Conservation (phyloP, 1,284 basidiomycete genomes). For the Sporisorium sorghi region DNA sequence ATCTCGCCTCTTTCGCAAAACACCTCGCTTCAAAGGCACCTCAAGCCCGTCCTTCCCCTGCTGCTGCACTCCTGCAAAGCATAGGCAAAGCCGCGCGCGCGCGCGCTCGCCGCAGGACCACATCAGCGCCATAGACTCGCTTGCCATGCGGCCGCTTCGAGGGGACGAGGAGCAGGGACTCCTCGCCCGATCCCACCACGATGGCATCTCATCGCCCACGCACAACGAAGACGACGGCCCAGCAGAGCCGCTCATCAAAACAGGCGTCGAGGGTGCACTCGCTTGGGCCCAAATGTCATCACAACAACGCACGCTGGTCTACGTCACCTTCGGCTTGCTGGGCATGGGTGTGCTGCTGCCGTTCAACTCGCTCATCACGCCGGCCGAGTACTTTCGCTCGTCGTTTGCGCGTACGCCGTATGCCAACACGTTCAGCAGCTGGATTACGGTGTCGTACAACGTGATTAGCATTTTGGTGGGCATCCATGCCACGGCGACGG, state of each 20-base stretch:
- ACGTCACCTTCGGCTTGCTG: conserved; percentile 49
- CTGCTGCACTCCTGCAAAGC: not conserved
- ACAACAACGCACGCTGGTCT: conserved; percentile 30
- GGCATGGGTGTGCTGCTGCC: conserved; percentile 51
- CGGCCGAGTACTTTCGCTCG: conserved; percentile 62
- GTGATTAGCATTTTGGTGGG: conserved; percentile 59
- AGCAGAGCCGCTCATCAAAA: conserved; percentile 43
- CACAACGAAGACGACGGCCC: conserved; percentile 39
- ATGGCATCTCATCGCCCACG: conserved; percentile 13
- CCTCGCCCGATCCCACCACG: conserved; percentile 37
- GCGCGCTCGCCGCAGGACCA: conserved; percentile 2
- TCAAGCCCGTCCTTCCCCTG: not conserved
- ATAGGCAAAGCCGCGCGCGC: not conserved
- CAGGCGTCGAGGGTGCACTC: conserved; percentile 46
- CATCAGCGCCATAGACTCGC: conserved; percentile 31
- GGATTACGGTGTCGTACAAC: conserved; percentile 61
- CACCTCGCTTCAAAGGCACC: not conserved
- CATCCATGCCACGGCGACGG: conserved; percentile 50
- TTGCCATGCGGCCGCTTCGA: conserved; percentile 40
- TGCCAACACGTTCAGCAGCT: conserved; percentile 58
- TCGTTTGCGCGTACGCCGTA: conserved; percentile 46
- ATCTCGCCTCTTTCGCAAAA: not conserved
- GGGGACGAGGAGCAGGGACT: conserved; percentile 47
- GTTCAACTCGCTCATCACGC: conserved; percentile 64
- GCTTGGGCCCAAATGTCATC: conserved; percentile 43